Evolutionary conservation across 345 rosid genomes (phyloP).

Genomic region (Anacardium occidentale): DNA sequence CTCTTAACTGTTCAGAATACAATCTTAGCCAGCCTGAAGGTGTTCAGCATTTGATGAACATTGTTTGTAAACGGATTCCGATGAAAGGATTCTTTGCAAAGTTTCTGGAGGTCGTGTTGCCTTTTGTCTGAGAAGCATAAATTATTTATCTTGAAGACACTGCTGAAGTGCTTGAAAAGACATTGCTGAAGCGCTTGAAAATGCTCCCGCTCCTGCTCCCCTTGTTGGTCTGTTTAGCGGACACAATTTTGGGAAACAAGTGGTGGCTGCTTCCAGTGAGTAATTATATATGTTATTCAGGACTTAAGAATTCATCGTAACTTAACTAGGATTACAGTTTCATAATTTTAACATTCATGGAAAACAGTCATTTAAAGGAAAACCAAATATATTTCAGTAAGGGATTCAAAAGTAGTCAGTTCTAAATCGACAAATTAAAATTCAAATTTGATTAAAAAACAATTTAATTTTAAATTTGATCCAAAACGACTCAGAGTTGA

Average conservation of each 20-base stretch:
- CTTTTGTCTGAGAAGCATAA: conserved; percentile 43
- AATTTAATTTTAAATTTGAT: too few relatives aligned
- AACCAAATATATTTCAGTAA: too few relatives aligned
- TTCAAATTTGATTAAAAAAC: too few relatives aligned
- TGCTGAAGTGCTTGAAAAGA: too few relatives aligned
- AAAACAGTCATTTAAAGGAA: too few relatives aligned
- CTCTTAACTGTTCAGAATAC: too few relatives aligned
- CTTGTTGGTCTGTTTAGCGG: conserved; percentile 50
- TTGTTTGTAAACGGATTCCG: conserved; percentile 22
- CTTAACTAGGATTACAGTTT: too few relatives aligned
- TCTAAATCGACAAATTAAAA: too few relatives aligned
- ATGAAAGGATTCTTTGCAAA: conserved; percentile 39
- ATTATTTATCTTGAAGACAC: neutral
- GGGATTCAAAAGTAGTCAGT: too few relatives aligned
- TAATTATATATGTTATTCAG: neutral
- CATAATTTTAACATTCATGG: too few relatives aligned
- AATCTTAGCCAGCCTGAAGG: conserved; percentile 14
- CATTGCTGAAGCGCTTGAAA: conserved; percentile 27
- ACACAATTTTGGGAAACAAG: conserved; percentile 57
- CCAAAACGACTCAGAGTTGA: too few relatives aligned
- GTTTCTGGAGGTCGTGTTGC: conserved; percentile 42
- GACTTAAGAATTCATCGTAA: too few relatives aligned
- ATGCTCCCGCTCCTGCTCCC: conserved; percentile 52
- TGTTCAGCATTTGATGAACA: neutral
- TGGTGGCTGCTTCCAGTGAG: conserved; percentile 22